Percentiles rank a stretch among this genome's conserved stretches.
These are phyloP conservation scores for Aspergillus sp. DNA, from an alignment of 2,329 filamentous ascomycete genomes.

Conservation along the genomic window DNA sequence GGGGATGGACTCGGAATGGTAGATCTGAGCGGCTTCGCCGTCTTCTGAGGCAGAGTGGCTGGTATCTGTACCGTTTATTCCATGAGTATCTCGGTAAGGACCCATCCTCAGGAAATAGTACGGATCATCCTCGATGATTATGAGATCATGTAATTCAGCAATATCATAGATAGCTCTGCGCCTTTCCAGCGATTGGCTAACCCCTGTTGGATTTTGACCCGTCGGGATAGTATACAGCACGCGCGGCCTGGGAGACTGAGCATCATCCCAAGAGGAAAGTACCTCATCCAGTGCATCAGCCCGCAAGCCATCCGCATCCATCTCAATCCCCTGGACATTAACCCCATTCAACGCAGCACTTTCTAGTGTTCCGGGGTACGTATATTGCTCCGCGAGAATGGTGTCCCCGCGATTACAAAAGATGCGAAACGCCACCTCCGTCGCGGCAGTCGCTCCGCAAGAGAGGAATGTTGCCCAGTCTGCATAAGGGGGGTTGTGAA, in stretches of 20 bases:
- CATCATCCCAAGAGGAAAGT: conserved; percentile 65
- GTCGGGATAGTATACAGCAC: conserved; percentile 73
- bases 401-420: conserved; percentile 75
- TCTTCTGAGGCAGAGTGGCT: conserved; percentile 36
- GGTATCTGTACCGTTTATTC: no score
- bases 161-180: conserved; percentile 73
- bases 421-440: conserved; percentile 82
- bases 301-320: conserved; percentile 68
- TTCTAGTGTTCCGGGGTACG: conserved; percentile 78
- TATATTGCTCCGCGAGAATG: conserved; percentile 85
- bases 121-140: conserved; percentile 88
- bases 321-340: conserved; percentile 60
- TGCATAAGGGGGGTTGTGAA: conserved; percentile 80
- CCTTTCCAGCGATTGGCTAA: conserved; percentile 70
- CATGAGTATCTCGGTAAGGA: background rate
- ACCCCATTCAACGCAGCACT: conserved; percentile 65
- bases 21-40: background rate
- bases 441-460: conserved; percentile 79
- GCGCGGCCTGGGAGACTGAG: conserved; percentile 64
- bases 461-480: conserved; percentile 87
- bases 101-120: conserved; percentile 87
- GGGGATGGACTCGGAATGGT: conserved; percentile 45
- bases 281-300: conserved; percentile 63
- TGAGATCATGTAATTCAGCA: conserved; percentile 79
- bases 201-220: conserved; percentile 88